phyloP scores from a whole-genome alignment of 495 filamentous ascomycete genomes.

The Aspergillus heteromorphus region DNA sequence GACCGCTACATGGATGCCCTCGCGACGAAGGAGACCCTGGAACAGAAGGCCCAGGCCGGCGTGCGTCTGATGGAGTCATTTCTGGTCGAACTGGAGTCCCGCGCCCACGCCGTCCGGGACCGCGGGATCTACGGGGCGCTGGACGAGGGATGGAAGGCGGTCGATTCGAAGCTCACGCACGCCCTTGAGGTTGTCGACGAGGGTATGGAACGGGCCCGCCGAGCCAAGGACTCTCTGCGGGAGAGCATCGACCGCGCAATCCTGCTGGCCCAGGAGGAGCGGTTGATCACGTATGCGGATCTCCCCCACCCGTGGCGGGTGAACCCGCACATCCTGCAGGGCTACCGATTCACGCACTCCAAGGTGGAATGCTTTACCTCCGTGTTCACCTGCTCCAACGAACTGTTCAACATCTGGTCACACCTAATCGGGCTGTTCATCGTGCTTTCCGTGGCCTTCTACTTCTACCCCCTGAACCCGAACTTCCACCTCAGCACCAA shows the following conservation, averaged over 20 bases:
- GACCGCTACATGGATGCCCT: constrained; percentile 83
- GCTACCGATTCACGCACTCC: constrained; percentile 88
- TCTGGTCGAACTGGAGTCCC: constrained; percentile 73
- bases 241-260: constrained; percentile 80
- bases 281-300: constrained; percentile 82
- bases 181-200: constrained; percentile 75
- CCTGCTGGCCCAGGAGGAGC: constrained; percentile 68
- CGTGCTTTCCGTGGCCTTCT: constrained; percentile 86
- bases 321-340: constrained; percentile 85
- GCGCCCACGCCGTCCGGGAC: constrained; percentile 69
- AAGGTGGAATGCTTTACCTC: constrained; percentile 83
- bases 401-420: constrained; percentile 97
- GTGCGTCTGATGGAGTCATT: constrained; percentile 81
- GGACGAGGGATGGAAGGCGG: constrained; percentile 63
- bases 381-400: constrained; percentile 79
- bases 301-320: constrained; percentile 89
- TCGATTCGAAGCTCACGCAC: constrained; percentile 72
- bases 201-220: constrained; percentile 71
- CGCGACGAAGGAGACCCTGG: constrained; percentile 75
- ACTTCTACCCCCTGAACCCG: constrained; percentile 84
- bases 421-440: constrained; percentile 83
- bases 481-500: constrained; percentile 85
- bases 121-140: constrained; percentile 54
- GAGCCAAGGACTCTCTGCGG: constrained; percentile 68
- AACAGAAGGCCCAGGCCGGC: constrained; percentile 83